These are phyloP conservation scores for Podospora tetraspora DNA, from an alignment of 495 filamentous ascomycete species.

Conservation along the genomic window DNA sequence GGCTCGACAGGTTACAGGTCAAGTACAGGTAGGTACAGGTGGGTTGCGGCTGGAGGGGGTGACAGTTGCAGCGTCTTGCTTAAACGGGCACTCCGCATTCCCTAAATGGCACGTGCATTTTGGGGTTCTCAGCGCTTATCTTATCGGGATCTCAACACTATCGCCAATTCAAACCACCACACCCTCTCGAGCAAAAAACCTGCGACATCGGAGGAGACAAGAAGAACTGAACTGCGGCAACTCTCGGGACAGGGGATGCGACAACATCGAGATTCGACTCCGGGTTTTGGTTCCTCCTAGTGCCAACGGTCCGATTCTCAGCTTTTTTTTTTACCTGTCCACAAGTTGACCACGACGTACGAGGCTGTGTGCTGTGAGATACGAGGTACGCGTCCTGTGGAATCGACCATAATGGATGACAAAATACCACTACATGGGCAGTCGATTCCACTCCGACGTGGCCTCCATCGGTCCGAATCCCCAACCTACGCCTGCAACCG, in stretches of 20 bases:
- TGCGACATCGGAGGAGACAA: slow-evolving; percentile 6
- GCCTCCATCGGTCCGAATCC: neutral
- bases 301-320: neutral
- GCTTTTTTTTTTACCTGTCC: neutral
- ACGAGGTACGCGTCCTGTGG: neutral
- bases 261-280: neutral
- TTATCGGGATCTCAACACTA: neutral
- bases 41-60: neutral
- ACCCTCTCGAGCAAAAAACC: neutral
- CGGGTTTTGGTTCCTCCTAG: neutral
- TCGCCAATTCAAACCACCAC: neutral
- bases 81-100: slow-evolving; percentile 12
- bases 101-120: slow-evolving; percentile 10
- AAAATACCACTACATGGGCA: neutral
- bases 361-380: neutral
- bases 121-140: neutral
- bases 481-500: neutral
- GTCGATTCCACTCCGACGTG: neutral
- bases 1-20: neutral
- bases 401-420: neutral
- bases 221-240: neutral
- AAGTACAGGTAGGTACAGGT: neutral
- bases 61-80: neutral
- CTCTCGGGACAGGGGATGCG: neutral
- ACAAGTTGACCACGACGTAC: no score